Evolutionary conservation across 176 grass and related monocot genomes (phyloP).

Genomic region (Pharus latifolius): DNA sequence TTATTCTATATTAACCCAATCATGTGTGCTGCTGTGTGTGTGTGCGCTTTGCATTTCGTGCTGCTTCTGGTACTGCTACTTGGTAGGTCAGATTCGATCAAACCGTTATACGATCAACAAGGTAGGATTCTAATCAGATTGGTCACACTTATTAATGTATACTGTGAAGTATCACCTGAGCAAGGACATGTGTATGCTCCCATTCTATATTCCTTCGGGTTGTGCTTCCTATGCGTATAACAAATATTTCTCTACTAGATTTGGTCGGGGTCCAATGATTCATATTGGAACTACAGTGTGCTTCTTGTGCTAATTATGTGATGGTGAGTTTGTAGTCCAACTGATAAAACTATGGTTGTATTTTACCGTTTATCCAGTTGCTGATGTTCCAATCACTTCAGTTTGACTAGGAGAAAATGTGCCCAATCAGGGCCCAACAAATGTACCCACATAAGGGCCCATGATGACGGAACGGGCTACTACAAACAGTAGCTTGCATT

Average conservation of each 20-base stretch:
- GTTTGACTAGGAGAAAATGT: background rate
- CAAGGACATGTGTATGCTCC: background rate
- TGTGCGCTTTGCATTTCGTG: background rate
- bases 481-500: background rate
- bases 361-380: background rate
- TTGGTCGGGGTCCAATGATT: background rate
- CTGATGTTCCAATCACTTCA: background rate
- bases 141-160: background rate
- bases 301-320: background rate
- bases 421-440: background rate
- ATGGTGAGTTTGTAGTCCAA: background rate
- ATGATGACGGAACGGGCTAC: background rate
- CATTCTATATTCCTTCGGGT: background rate
- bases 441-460: too few relatives aligned
- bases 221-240: background rate
- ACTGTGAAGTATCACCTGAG: background rate
- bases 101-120: background rate
- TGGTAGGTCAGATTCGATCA: background rate
- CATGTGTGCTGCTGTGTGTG: background rate
- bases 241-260: background rate
- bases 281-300: too few relatives aligned
- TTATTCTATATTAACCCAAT: conserved; percentile 7
- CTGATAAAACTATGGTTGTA: background rate
- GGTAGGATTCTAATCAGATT: background rate
- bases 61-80: conserved; percentile 5